These are phyloP conservation scores for Tilletia horrida DNA, from an alignment of 1,284 basidiomycete genomes.

Conservation along the genomic window DNA sequence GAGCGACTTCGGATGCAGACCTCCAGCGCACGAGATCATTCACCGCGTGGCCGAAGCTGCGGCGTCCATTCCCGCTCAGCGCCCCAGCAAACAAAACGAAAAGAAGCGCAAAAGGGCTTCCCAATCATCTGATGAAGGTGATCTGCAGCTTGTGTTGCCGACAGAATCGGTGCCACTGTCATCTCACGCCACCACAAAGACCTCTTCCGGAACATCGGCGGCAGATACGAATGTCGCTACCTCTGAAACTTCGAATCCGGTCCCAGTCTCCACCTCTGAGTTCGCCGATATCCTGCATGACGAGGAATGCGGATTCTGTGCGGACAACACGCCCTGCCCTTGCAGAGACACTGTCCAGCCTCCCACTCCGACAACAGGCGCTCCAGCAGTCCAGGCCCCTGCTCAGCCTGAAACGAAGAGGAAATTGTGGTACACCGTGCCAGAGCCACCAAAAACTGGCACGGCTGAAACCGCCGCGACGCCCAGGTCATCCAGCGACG, in stretches of 20 bases:
- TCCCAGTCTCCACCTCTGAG: slow-evolving; percentile 24
- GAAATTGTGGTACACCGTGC: slow-evolving; percentile 36
- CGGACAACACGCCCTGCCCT: slow-evolving; percentile 40
- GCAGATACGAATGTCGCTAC: neutral
- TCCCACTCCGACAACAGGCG: neutral
- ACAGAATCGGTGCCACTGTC: neutral
- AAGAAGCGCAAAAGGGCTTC: slow-evolving; percentile 24
- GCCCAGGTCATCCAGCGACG: neutral
- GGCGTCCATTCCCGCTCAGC: slow-evolving; percentile 27
- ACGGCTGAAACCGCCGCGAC: neutral
- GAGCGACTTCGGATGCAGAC: slow-evolving; percentile 27
- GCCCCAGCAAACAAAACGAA: neutral
- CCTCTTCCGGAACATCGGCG: no score
- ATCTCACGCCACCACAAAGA: neutral
- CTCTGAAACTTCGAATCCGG: neutral
- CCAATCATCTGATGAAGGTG: neutral
- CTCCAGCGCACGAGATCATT: slow-evolving; percentile 32
- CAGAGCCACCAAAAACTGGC: neutral
- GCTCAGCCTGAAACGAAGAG: slow-evolving; percentile 15
- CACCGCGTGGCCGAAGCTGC: slow-evolving; percentile 23
- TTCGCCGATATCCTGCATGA: slow-evolving; percentile 25
- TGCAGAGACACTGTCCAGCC: slow-evolving; percentile 29
- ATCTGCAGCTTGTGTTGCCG: no score
- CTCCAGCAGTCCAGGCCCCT: slow-evolving; percentile 5
- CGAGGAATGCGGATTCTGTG: slow-evolving; percentile 47